phyloP scores from a whole-genome alignment of 1,139 yeast genomes.

The Kazachstania sp. region DNA sequence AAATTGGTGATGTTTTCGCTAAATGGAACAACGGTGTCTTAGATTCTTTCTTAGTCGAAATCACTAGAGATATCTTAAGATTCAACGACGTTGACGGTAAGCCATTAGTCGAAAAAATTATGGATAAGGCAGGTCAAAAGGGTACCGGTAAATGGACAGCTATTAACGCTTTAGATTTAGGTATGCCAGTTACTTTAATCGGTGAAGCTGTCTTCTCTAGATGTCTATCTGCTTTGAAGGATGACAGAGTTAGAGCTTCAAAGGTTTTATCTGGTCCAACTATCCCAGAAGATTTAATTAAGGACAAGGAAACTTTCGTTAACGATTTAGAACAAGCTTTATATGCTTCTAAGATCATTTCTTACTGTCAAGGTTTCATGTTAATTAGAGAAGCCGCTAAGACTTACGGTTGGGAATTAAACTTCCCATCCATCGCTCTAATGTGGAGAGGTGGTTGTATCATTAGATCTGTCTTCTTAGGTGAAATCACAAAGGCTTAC shows the following conservation, averaged over 20 bases:
- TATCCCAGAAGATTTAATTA: conserved; percentile 48
- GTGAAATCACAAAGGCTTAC: conserved; percentile 94
- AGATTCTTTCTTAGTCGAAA: conserved; percentile 94
- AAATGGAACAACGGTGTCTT: conserved; percentile 96
- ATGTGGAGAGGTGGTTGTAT: conserved; percentile 99
- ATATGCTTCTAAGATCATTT: conserved; percentile 96
- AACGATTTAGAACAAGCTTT: conserved; percentile 96
- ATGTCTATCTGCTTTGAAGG: conserved; percentile 87
- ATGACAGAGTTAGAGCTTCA: conserved; percentile 84
- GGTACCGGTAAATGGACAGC: conserved; percentile 99
- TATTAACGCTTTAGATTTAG: conserved; percentile 92
- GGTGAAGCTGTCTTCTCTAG: conserved; percentile 99
- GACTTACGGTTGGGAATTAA: conserved; percentile 94
- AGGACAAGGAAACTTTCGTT: conserved; percentile 74
- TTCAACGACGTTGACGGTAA: conserved; percentile 81
- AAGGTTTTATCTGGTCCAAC: conserved; percentile 70
- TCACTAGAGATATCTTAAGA: conserved; percentile 89
- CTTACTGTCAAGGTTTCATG: conserved; percentile 99
- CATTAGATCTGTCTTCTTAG: conserved; percentile 96
- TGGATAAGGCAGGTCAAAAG: conserved; percentile 97
- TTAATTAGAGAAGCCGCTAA: conserved; percentile 96
- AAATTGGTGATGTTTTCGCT: conserved; percentile 86
- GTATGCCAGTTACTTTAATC: conserved; percentile 95
- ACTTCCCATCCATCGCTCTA: conserved; percentile 95
- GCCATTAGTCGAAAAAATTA: conserved; percentile 91